phyloP scores from a whole-genome alignment of 1,284 basidiomycete genomes.

The Rhodotorula sp. region DNA sequence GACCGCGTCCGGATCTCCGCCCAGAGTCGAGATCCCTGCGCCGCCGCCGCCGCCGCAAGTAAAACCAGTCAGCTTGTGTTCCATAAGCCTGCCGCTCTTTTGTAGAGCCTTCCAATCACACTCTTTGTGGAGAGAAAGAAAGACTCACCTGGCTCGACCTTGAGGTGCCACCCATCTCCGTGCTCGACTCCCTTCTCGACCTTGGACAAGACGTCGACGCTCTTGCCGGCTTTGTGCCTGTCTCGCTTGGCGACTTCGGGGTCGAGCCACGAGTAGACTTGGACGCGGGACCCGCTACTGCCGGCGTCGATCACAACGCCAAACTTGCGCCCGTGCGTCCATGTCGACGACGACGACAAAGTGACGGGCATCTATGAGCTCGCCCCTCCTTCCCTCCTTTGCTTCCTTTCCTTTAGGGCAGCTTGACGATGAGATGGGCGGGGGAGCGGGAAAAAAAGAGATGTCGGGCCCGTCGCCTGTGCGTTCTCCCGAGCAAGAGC shows the following conservation, averaged over 20 bases:
- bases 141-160: constrained; percentile 81
- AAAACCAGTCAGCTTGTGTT: neutral
- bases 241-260: constrained; percentile 47
- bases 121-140: too few species aligned
- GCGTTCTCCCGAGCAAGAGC: too few species aligned
- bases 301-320: constrained; percentile 97
- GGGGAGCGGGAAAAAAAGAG: neutral
- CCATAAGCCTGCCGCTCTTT: neutral
- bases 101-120: neutral
- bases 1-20: constrained; percentile 66
- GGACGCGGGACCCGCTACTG: constrained; percentile 90
- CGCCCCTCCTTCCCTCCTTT: too few species aligned
- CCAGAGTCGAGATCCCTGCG: constrained; percentile 83
- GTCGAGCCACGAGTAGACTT: constrained; percentile 87
- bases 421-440: neutral
- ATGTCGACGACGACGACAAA: constrained; percentile 6
- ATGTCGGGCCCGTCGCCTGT: too few species aligned
- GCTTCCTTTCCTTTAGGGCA: too few species aligned
- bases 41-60: too few species aligned
- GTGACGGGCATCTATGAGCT: neutral
- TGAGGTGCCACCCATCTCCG: constrained; percentile 81
- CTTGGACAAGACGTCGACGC: constrained; percentile 61
- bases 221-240: constrained; percentile 43
- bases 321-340: constrained; percentile 55
- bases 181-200: constrained; percentile 87